Evolutionary conservation across 2,329 filamentous ascomycete genomes (phyloP).

Genomic region (Venturia carpophila): DNA sequence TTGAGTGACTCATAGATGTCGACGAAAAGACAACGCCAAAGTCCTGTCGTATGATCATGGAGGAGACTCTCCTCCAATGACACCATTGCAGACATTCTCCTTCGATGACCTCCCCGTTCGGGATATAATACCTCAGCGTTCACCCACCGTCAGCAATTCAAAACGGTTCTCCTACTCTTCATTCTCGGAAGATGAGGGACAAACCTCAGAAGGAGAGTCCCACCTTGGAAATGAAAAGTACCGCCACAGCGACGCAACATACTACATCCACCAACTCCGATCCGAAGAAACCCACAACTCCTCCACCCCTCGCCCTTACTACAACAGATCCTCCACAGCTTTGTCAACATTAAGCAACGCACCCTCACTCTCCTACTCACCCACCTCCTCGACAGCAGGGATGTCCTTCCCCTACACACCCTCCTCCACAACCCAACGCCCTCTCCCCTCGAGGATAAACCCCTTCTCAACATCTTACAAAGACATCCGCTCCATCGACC

Average conservation of each 20-base stretch:
- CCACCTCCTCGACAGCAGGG: constrained; percentile 37
- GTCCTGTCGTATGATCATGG: constrained; percentile 24
- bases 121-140: constrained; percentile 42
- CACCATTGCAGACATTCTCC: constrained; percentile 22
- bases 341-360: constrained; percentile 31
- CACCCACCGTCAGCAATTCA: constrained; percentile 35
- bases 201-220: constrained; percentile 34
- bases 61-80: constrained; percentile 31
- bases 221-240: constrained; percentile 25
- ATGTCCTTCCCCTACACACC: constrained; percentile 37
- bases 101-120: constrained; percentile 27
- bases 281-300: constrained; percentile 21
- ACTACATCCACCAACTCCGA: constrained; percentile 22
- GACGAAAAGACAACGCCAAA: constrained; percentile 39
- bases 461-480: constrained; percentile 19
- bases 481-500: constrained; percentile 16
- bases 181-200: constrained; percentile 23
- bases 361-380: constrained; percentile 41
- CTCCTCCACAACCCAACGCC: constrained; percentile 23
- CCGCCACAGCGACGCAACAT: constrained; percentile 32
- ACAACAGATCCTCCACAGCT: constrained; percentile 30
- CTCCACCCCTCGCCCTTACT: constrained; percentile 29
- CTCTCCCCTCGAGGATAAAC: constrained; percentile 29
- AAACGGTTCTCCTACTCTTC: constrained; percentile 33
- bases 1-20: constrained; percentile 33